These are phyloP conservation scores for Platanthera guangdongensis DNA, from an alignment of 106 monocot species.

Conservation along the genomic window DNA sequence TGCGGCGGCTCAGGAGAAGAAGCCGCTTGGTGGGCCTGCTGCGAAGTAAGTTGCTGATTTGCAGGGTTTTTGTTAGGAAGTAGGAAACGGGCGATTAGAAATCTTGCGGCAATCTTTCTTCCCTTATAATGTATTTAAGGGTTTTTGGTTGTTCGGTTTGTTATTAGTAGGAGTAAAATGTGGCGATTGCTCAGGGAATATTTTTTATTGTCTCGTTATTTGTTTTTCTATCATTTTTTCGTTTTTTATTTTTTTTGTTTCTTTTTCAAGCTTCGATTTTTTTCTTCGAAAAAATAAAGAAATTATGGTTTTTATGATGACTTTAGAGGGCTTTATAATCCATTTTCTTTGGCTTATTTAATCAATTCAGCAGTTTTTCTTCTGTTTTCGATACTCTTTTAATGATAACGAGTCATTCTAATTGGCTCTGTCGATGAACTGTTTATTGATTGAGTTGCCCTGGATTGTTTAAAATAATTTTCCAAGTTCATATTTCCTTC, in stretches of 20 bases:
- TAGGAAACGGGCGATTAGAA: background rate
- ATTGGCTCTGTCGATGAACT: too few species aligned
- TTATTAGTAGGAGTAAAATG: background rate
- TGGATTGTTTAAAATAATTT: background rate
- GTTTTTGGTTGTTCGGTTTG: background rate
- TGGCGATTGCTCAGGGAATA: background rate
- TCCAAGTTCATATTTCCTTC: background rate
- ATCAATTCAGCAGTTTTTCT: background rate
- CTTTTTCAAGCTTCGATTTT: background rate
- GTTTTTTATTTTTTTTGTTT: background rate
- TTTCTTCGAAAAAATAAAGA: background rate
- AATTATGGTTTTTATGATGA: background rate
- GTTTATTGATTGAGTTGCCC: background rate
- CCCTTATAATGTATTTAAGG: too few species aligned
- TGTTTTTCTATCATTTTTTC: background rate
- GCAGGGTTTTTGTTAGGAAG: background rate
- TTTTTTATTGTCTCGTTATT: background rate
- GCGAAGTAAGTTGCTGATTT: slow-evolving; percentile 53
- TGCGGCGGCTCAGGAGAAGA: slow-evolving; percentile 13
- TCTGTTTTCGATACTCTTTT: background rate
- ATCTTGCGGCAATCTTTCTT: background rate
- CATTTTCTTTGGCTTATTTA: background rate
- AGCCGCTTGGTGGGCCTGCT: slow-evolving; percentile 23
- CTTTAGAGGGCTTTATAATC: background rate
- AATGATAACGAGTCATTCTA: background rate